Evolutionary conservation across 345 rosid species (phyloP), one percentile per base, ranked within the genome.

Genomic region (Moringa oleifera): DNA sequence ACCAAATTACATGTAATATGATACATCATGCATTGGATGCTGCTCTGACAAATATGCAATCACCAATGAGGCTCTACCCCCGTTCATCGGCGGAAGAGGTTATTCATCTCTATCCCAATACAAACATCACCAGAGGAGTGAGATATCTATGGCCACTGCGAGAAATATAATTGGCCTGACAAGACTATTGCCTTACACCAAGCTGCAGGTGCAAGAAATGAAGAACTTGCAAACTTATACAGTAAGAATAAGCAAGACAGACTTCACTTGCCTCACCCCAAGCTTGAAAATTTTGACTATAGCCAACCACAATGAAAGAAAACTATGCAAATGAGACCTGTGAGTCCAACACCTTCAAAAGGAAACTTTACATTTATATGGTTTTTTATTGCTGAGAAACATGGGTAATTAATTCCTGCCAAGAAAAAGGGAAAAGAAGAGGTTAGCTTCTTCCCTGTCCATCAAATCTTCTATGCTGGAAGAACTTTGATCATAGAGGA

Each of bases 341-440:
- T 45, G 54, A 57, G n/a, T 25, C 55, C 53, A 24, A 53, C 17
- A 50, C 19, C 51, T 25, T 55, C 53, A 41, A 55, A 36, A 19
- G 56, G 23, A 59, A 56, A 65, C 62, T 45, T 64, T 18, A 49
- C 46, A 65, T 19, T 58, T 55, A 69, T 69, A 76, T 47, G 70
- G 73, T 63, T 77, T n/a, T 82, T 20, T 72, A 69, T 61, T 85
- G 77, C 78, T 73, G 81, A 19, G 82, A 68, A 60, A 78, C 74
- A 57, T 72, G 86, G 75, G 79, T 59, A 22, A 81, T 71, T 54
- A 92, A 63, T 80, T 92, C 96, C 96, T 92, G 84, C 55, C 37
- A 75, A 62, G 51, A 66, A 52, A 62, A 18, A 51, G 21, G 41
- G 33, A 75, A 33, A 51, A 41, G 53, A 45, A 25, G 20, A 33